Evolutionary conservation across 192 early-diverging fungal genomes (phyloP), one percentile per base, ranked within the genome.

Genomic region (Umbelopsis sp.): DNA sequence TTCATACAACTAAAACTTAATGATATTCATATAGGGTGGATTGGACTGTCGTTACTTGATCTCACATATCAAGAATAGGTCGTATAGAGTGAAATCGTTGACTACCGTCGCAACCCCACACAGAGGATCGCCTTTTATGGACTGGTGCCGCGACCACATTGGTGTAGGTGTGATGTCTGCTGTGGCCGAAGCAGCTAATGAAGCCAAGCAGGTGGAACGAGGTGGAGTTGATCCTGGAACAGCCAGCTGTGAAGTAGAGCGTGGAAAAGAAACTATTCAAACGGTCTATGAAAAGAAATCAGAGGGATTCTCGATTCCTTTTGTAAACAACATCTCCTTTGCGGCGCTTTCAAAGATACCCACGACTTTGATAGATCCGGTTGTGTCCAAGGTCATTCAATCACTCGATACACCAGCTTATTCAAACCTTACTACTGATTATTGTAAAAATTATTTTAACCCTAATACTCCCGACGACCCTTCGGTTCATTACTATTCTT

Each of bases 71-170:
- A 84, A 85, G 3, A 82, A 89, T 36, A 84, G 85, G 70, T 74
- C 83, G n/a, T 96, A 92, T 72, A 65, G 79, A 17, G 89, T 96
- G 7, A 84, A 83, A 20, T 93, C 95, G 7, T 79, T 98, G 43
- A 95, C 97, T 1, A 98, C 95, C 0, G 85, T 98, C 49, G 93
- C 93, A 11, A 98, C 97, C 7, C 97, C 97, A 43, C 97, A 98
- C 76, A 91, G 93, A 45, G 97, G 97, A 22, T 90, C 87, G 45
- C 87, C 92, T 12, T 91, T 98, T 77, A 98, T 97, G 95, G 95
- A 97, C 83, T 97, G 92, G 91, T 94, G 90, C 65, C 87, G 91
- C 17, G 93, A 97, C 76, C 85, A 91, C 51, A 80, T 97, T 65
- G 92, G 94, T 14, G 86, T 98, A 0, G 95, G 94, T 2, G 80